phyloP scores from a whole-genome alignment of 2,329 filamentous ascomycete species.

The Aspergillus sp. region DNA sequence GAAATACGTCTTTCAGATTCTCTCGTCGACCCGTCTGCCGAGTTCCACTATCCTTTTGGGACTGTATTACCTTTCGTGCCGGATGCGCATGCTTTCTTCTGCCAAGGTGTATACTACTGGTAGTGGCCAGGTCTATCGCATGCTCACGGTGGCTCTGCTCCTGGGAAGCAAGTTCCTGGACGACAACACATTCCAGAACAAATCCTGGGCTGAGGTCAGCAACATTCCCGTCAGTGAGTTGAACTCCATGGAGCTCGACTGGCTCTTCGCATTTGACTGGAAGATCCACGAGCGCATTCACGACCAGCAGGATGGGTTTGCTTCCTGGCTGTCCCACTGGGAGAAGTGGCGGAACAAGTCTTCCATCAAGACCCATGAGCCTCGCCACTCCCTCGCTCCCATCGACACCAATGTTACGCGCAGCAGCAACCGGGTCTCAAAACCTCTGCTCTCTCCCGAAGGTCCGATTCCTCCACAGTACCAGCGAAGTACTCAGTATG shows the following conservation, averaged over 20 bases:
- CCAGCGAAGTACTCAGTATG: conserved; percentile 51
- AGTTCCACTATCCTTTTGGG: conserved; percentile 90
- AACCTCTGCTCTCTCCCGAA: conserved; percentile 54
- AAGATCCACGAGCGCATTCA: conserved; percentile 84
- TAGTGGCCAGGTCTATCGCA: conserved; percentile 78
- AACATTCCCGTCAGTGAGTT: conserved; percentile 83
- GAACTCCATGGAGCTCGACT: conserved; percentile 84
- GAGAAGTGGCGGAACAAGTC: conserved; percentile 63
- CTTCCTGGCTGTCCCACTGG: conserved; percentile 69
- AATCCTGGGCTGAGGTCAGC: conserved; percentile 94
- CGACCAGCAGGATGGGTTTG: conserved; percentile 70
- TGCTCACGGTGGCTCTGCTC: conserved; percentile 82
- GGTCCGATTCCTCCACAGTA: conserved; percentile 56
- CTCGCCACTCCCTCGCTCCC: conserved; percentile 59
- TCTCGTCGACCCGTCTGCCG: conserved; percentile 86
- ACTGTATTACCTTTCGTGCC: conserved; percentile 84
- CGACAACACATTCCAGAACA: conserved; percentile 97
- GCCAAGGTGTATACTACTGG: conserved; percentile 59
- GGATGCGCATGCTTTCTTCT: conserved; percentile 74
- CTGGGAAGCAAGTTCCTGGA: conserved; percentile 95
- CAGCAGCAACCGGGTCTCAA: conserved; percentile 54
- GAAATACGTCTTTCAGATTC: conserved; percentile 89
- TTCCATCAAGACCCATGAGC: conserved; percentile 51
- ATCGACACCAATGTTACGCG: conserved; percentile 68
- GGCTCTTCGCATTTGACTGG: conserved; percentile 83